Evolutionary conservation across 371 early-diverging fungal genomes (phyloP).

Genomic region (Syncephalis plumigaleata): DNA sequence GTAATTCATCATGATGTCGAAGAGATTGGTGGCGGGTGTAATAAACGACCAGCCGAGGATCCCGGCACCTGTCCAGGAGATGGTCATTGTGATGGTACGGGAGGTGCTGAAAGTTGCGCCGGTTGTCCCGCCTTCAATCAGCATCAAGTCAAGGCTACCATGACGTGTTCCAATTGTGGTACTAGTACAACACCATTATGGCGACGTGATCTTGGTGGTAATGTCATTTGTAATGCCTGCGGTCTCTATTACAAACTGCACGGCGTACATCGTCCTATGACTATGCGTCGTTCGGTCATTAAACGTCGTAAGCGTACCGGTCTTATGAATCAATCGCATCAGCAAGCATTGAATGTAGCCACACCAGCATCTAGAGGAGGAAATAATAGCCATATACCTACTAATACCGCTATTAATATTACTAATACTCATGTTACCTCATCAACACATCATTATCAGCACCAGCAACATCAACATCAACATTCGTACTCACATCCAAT

Average conservation of each 20-base stretch:
- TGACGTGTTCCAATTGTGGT: conserved; percentile 62
- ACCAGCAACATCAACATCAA: too few species aligned
- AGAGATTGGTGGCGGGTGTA: too few species aligned
- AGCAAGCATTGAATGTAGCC: too few species aligned
- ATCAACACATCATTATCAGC: too few species aligned
- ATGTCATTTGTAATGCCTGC: conserved; percentile 74
- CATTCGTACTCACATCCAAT: too few species aligned
- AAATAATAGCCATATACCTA: too few species aligned
- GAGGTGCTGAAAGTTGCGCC: conserved; percentile 53
- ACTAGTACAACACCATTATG: conserved; percentile 80
- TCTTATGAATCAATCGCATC: neutral
- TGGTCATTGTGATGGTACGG: conserved; percentile 61
- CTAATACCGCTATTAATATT: too few species aligned
- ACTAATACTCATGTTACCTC: too few species aligned
- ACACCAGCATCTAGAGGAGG: too few species aligned
- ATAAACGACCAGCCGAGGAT: conserved; percentile 4
- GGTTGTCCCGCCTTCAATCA: conserved; percentile 69
- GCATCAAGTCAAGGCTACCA: conserved; percentile 25
- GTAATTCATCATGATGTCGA: too few species aligned
- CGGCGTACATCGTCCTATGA: conserved; percentile 50
- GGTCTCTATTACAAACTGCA: conserved; percentile 76
- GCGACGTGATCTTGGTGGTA: conserved; percentile 64
- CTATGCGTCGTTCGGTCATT: conserved; percentile 67
- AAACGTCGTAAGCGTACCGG: conserved; percentile 54
- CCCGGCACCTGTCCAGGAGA: conserved; percentile 56